These are phyloP conservation scores for Leishmania major DNA, from an alignment of 208 protist species.

Conservation along the genomic window DNA sequence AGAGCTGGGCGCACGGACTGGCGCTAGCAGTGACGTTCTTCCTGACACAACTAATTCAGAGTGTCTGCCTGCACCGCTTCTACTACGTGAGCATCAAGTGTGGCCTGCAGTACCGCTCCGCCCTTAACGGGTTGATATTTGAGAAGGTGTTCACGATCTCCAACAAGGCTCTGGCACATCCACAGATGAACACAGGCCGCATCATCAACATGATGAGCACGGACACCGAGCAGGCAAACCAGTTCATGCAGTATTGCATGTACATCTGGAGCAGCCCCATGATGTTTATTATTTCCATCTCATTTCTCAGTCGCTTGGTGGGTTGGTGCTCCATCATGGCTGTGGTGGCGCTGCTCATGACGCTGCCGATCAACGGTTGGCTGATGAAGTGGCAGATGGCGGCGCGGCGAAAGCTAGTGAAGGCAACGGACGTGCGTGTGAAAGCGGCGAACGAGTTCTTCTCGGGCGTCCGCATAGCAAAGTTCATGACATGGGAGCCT, in stretches of 20 bases:
- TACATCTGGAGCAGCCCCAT: slow-evolving; percentile 62
- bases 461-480: slow-evolving; percentile 88
- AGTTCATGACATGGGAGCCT: slow-evolving; percentile 94
- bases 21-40: slow-evolving; percentile 44
- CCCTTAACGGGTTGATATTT: slow-evolving; percentile 72
- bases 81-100: slow-evolving; percentile 52
- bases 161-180: slow-evolving; percentile 46
- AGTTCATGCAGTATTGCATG: slow-evolving; percentile 52
- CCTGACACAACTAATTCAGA: slow-evolving; percentile 45
- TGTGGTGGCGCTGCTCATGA: slow-evolving; percentile 58
- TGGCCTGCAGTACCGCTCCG: slow-evolving; percentile 56
- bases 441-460: slow-evolving; percentile 93
- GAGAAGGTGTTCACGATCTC: slow-evolving; percentile 72
- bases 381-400: slow-evolving; percentile 43
- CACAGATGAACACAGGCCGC: slow-evolving; percentile 79
- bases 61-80: slow-evolving; percentile 46
- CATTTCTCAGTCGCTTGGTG: slow-evolving; percentile 49
- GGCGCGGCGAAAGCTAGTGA: slow-evolving; percentile 24
- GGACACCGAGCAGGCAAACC: slow-evolving; percentile 56
- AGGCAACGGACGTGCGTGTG: slow-evolving; percentile 82
- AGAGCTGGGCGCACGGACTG: slow-evolving; percentile 24
- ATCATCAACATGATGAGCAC: slow-evolving; percentile 90
- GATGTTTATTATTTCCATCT: slow-evolving; percentile 59
- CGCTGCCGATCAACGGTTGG: slow-evolving; percentile 70
- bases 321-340: slow-evolving; percentile 79